Evolutionary conservation across 177 flowering plant genomes (phyloP), one percentile per base, ranked within the genome.

Genomic region (Vitis hybrid): DNA sequence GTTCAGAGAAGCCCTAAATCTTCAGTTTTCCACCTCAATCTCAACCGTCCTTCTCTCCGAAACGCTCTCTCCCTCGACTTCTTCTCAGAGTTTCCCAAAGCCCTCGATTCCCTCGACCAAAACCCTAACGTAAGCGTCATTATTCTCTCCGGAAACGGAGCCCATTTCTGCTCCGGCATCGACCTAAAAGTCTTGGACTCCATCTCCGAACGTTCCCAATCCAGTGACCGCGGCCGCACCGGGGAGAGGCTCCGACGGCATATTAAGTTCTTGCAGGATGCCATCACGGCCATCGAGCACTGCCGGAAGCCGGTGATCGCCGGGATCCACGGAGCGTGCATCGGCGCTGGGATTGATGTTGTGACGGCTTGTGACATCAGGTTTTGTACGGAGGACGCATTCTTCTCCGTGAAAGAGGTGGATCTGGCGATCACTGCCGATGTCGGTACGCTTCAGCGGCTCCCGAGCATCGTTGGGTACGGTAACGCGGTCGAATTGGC

Each of bases 221-320:
- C 81, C 17, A 45, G n/a, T 6, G 97, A 91, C 59, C 80, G 83
- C 2, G 93, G 89, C n/a, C 85, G 95, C 32, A 2, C 66, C 58
- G 75, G 79, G 2, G 94, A 91, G 78, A 75, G 69, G 17, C 66
- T 91, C 11, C 86, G 93, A 7, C 80, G 93, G 5, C 60, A 78
- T 0, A 86, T 93, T 69, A 86, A 84, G 78, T 57, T 19, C 62
- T 9, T 93, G 75, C 98, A 95, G 76, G 85, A 69, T 18, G 84
- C 97, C n/a, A 67, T 91, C 67, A 83, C 93, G 6, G 91, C 97
- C 6, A 32, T 91, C 23, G 98, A 95, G 77, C 65, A 58, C 63
- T 91, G 97, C 75, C 78, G 97, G 67, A 95, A 93, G 74, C 94
- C 94, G 12, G 93, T 93, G 55, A 85, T 95, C 19, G 94, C 92